Evolutionary conservation across 345 rosid species (phyloP).

Genomic region (Citrus cavaleriei): DNA sequence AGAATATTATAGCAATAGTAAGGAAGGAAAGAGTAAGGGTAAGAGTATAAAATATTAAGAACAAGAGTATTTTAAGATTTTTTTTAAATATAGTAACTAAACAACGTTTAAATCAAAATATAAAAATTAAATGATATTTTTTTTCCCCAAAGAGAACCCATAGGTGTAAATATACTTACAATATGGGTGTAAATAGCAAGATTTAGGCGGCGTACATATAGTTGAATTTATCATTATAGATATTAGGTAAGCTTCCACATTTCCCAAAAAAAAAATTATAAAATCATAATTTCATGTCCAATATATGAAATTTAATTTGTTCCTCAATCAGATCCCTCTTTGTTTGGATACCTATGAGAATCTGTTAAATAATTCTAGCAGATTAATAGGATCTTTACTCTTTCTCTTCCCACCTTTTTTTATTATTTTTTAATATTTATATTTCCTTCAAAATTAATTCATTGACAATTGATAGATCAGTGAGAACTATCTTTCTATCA

Average conservation of each 20-base stretch:
- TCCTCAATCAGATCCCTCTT: constrained; percentile 18
- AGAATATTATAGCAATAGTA: no score
- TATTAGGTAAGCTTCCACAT: constrained; percentile 28
- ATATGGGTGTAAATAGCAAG: background rate
- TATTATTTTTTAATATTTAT: background rate
- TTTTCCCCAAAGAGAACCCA: no score
- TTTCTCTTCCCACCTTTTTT: background rate
- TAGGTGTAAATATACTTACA: no score
- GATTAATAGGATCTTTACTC: background rate
- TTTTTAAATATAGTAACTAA: background rate
- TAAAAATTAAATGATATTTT: no score
- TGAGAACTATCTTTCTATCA: constrained; percentile 17
- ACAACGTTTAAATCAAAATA: no score
- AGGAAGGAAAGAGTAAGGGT: no score
- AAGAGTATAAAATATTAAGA: no score
- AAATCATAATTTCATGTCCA: background rate
- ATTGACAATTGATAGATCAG: constrained; percentile 33
- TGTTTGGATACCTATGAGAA: constrained; percentile 1
- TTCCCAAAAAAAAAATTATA: background rate
- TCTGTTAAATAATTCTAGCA: background rate
- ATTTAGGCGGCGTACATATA: constrained; percentile 20
- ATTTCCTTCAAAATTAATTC: constrained; percentile 28
- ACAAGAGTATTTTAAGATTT: rapidly evolving
- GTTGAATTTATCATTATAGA: constrained; percentile 15
- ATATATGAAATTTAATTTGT: background rate